Percentiles rank a stretch among this genome's conserved stretches.
phyloP scores from a whole-genome alignment of 2,329 filamentous ascomycete genomes.

The Thelonectria blattea region DNA sequence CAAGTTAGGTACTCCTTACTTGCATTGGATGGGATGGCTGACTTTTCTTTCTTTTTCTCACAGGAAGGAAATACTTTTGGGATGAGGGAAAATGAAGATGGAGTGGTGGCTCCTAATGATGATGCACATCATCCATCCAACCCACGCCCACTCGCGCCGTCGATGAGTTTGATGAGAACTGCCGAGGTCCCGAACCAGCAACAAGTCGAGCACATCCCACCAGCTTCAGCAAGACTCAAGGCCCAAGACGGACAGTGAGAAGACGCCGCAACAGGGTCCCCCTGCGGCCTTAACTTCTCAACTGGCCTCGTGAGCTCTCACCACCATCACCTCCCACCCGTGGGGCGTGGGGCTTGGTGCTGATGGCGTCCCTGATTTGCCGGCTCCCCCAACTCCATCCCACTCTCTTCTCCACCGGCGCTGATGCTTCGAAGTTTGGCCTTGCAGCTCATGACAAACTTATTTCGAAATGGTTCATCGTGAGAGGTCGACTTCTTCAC shows the following conservation, averaged over 20 bases:
- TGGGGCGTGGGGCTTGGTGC: slow-evolving; percentile 38
- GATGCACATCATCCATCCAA: slow-evolving; percentile 3
- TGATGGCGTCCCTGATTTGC: slow-evolving; percentile 36
- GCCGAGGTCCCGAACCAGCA: slow-evolving; percentile 15
- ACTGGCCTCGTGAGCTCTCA: slow-evolving; percentile 33
- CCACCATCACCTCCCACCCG: slow-evolving; percentile 34
- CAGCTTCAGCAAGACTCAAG: background rate
- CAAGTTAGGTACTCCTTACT: background rate
- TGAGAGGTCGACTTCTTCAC: slow-evolving; percentile 31
- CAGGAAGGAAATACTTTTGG: background rate
- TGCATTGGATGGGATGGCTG: background rate
- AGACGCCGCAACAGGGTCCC: background rate
- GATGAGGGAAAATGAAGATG: slow-evolving; percentile 1
- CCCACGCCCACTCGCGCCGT: background rate
- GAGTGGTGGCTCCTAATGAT: background rate
- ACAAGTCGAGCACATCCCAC: background rate
- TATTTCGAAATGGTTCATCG: slow-evolving; percentile 35
- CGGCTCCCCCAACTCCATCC: slow-evolving; percentile 31
- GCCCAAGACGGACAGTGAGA: background rate
- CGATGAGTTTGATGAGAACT: slow-evolving; percentile 3
- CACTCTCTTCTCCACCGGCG: slow-evolving; percentile 39
- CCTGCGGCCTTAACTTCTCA: background rate
- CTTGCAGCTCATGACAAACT: slow-evolving; percentile 39
- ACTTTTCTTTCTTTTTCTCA: background rate
- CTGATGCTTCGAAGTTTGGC: slow-evolving; percentile 34